Base-by-base conservation (phyloP, 768 basidiomycete genomes). In the Boletus subcaerulescens region DNA sequence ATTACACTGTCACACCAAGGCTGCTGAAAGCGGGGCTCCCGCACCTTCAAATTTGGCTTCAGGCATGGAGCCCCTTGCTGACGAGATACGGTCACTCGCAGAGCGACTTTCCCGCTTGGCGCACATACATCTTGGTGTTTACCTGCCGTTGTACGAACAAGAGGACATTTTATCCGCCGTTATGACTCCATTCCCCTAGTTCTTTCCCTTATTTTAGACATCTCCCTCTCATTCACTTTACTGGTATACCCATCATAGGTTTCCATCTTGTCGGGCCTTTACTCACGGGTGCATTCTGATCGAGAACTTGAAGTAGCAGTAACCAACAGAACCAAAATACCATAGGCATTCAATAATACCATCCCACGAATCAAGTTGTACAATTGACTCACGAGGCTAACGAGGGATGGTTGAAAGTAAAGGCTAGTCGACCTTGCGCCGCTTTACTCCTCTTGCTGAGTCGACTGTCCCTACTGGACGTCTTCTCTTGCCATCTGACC, bases 81-180 rank as follows among this genome's bases (percentile, higher is more conserved):
- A 84, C 39, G 91, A 94, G 70, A 82, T 71, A 42, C 77, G 77
- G 32, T 76, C 80, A 17, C 79, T 94, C 46, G 82, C 81, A 29
- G 85, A 89, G 62, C 83, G 87, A 65, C 77, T 92, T 35, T 79
- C 86, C 42, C 83, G 86, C 55, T 77, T 94, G 50, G 85, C 85
- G 3, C 74, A 81, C 45, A 84, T 91, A 60, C 89, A 93, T 69
- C 75, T 90, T 49, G 81, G 84, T 58, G 84, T 89, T 48, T 92
- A 89, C 69, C 74, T 88, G 36, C 80, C 82, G n/a, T 68, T 91
- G 52, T 93, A 93, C 72, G 85, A 89, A 70, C 80, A 81, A 62
- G 79, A 84, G 57, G 82, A 79, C 58, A 52, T 66, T 59, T 50
- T 64, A 53, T 68, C 68, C 45, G 43, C 60, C 49, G 57, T 68